phyloP scores from a whole-genome alignment of 495 filamentous ascomycete species.

The Penicillium canescens region DNA sequence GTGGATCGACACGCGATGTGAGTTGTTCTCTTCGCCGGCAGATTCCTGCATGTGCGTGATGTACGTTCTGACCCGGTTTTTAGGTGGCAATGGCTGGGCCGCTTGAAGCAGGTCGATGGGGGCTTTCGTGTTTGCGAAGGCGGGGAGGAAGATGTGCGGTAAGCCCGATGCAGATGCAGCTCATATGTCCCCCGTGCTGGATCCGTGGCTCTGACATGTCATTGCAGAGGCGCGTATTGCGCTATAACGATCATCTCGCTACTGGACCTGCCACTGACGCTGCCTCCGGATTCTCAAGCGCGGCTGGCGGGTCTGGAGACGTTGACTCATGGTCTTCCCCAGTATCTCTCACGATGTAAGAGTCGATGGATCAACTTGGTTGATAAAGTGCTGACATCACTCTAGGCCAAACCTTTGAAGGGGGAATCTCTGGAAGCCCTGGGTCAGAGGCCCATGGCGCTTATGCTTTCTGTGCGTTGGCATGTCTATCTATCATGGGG shows the following conservation, averaged over 20 bases:
- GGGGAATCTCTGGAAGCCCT: conserved; percentile 82
- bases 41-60: conserved; percentile 1
- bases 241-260: conserved; percentile 79
- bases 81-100: conserved; percentile 82
- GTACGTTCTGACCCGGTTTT: conserved; percentile 20
- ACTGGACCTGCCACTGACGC: conserved; percentile 75
- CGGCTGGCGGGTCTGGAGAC: conserved; percentile 44
- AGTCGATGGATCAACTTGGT: background rate
- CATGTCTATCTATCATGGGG: conserved; percentile 79
- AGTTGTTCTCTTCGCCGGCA: conserved; percentile 23
- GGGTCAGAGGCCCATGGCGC: conserved; percentile 90
- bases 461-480: conserved; percentile 94
- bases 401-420: conserved; percentile 88
- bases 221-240: conserved; percentile 80
- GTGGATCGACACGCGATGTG: conserved; percentile 79
- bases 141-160: conserved; percentile 91
- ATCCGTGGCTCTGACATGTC: conserved; percentile 11
- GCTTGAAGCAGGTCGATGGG: conserved; percentile 79
- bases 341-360: conserved; percentile 83
- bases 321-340: conserved; percentile 67
- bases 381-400: conserved; percentile 13
- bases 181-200: conserved; percentile 7
- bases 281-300: conserved; percentile 63
- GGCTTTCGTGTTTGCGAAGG: conserved; percentile 77
- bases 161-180: conserved; percentile 24